Percentiles rank a stretch among this genome's conserved stretches.
Conservation (phyloP, 140 eudicot species). For the Artemisia princeps region DNA sequence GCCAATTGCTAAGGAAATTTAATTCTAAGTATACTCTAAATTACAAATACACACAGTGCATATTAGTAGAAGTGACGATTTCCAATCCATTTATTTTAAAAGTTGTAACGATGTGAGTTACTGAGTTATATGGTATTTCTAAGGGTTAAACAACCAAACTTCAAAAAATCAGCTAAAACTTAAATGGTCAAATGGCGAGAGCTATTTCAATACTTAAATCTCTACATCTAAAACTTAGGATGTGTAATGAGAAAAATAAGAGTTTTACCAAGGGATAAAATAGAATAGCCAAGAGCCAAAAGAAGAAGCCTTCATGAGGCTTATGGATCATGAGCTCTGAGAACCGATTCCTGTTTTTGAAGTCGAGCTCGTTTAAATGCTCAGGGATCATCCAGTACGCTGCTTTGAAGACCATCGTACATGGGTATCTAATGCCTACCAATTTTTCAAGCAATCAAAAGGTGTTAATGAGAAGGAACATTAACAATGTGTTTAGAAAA, state of each 20-base stretch:
- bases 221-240: no score
- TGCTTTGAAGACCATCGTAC: conserved; percentile 40
- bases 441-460: not conserved
- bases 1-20: no score
- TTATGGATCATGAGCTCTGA: conserved; percentile 50
- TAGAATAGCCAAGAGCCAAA: conserved; percentile 34
- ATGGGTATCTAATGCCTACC: conserved; percentile 41
- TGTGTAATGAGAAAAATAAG: not conserved
- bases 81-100: no score
- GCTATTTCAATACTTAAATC: no score
- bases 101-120: no score
- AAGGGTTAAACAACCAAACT: no score
- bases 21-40: no score
- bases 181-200: no score
- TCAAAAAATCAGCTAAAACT: no score
- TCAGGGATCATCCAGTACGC: conserved; percentile 50
- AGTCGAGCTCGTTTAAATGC: conserved; percentile 18
- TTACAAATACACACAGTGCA: no score
- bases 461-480: not conserved
- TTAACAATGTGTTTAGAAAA: not conserved
- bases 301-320: conserved; percentile 50
- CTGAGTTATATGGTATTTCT: no score
- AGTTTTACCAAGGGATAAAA: conserved; percentile 48
- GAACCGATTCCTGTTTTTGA: conserved; percentile 27
- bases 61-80: no score